A percentile compares a stretch with the other conserved stretches of the same genome.
Conservation (phyloP, 192 early-diverging fungal genomes). For the Coemansia sp. region DNA sequence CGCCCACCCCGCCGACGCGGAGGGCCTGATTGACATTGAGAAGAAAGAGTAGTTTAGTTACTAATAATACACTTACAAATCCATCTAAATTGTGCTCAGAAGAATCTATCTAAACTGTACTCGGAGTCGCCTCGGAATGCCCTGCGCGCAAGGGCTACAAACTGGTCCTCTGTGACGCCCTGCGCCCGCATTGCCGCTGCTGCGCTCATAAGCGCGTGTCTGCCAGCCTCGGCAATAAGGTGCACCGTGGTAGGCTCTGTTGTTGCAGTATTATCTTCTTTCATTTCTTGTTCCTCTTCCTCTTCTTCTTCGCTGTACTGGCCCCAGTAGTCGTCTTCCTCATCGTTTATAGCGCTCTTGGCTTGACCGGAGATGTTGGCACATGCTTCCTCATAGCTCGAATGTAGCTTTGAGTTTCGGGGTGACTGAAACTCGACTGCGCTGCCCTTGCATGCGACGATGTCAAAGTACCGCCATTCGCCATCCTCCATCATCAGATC, state of each 20-base stretch:
- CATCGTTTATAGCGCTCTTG: not conserved
- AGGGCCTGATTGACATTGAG: conserved; percentile 1
- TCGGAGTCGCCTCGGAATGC: not conserved
- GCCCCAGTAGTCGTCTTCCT: conserved; percentile 31
- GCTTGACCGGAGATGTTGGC: not conserved
- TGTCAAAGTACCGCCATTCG: conserved; percentile 35
- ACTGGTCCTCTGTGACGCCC: conserved; percentile 23
- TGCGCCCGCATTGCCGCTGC: conserved; percentile 22
- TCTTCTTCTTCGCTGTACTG: conserved; percentile 21
- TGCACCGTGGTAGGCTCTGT: not conserved
- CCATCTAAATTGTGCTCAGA: no score
- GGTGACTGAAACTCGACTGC: not conserved
- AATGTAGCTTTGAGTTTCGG: not conserved
- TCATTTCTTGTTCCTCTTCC: not conserved
- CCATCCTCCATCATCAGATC: conserved; percentile 26
- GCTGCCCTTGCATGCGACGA: not conserved
- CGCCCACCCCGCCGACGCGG: conserved; percentile 23
- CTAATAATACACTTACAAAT: no score
- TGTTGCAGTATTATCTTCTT: not conserved
- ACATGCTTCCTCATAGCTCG: not conserved
- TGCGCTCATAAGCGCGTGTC: conserved; percentile 22
- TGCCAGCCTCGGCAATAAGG: conserved; percentile 7
- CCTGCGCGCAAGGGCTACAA: conserved; percentile 17
- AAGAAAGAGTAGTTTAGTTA: not conserved
- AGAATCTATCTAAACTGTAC: not conserved